These are phyloP conservation scores for Aspergillus sclerotiicarbonarius DNA, from an alignment of 495 filamentous ascomycete species.

Conservation along the genomic window DNA sequence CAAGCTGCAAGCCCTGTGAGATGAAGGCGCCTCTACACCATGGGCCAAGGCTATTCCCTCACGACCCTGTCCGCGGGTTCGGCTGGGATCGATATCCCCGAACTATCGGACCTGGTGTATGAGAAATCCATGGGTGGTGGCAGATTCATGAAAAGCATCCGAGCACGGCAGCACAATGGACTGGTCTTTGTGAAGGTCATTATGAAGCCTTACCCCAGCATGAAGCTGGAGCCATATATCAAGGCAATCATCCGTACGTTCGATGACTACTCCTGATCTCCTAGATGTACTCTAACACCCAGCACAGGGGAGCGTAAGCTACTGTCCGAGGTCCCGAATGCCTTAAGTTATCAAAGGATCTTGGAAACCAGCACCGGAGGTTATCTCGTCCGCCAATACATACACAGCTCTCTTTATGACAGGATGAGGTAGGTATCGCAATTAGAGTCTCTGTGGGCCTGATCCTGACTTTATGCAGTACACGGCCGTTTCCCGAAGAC, in stretches of 20 bases:
- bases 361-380: slow-evolving; percentile 88
- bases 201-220: slow-evolving; percentile 79
- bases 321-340: slow-evolving; percentile 84
- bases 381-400: slow-evolving; percentile 92
- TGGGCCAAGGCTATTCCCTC: slow-evolving; percentile 97
- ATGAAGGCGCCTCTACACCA: slow-evolving; percentile 49
- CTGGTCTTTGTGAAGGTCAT: slow-evolving; percentile 90
- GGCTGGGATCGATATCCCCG: slow-evolving; percentile 89
- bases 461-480: slow-evolving; percentile 50
- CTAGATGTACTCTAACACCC: slow-evolving; percentile 23
- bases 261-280: background rate
- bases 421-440: slow-evolving; percentile 65
- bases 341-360: slow-evolving; percentile 82
- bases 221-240: slow-evolving; percentile 76
- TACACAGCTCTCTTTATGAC: slow-evolving; percentile 97
- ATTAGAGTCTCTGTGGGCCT: background rate
- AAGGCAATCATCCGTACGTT: slow-evolving; percentile 68
- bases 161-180: slow-evolving; percentile 84
- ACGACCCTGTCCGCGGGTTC: slow-evolving; percentile 85
- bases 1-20: slow-evolving; percentile 21
- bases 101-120: slow-evolving; percentile 84
- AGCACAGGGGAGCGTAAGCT: slow-evolving; percentile 71
- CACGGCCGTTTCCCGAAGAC: slow-evolving; percentile 93
- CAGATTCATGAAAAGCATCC: slow-evolving; percentile 96
- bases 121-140: slow-evolving; percentile 90